Percentiles rank a stretch among this genome's conserved stretches.
Evolutionary conservation across 2,329 filamentous ascomycete species (phyloP).

Genomic region (Beauveria varroae): DNA sequence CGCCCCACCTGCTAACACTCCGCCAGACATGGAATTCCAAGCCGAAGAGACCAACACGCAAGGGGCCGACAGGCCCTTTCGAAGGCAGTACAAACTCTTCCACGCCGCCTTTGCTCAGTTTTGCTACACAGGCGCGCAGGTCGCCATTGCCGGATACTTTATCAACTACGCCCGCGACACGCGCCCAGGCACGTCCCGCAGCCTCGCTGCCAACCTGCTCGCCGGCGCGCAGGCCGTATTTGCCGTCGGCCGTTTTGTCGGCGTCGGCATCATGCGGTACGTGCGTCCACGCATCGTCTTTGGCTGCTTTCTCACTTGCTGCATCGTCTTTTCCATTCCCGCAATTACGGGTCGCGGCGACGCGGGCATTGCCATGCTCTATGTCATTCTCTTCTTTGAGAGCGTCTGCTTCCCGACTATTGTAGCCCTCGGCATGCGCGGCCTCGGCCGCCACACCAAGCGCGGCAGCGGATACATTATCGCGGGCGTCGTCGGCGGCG

Average conservation of each 20-base stretch:
- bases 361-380: constrained; percentile 53
- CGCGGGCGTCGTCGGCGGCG: constrained; percentile 64
- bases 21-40: constrained; percentile 56
- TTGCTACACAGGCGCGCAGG: constrained; percentile 68
- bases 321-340: constrained; percentile 54
- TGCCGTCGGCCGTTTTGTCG: constrained; percentile 63
- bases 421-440: constrained; percentile 68
- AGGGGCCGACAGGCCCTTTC: constrained; percentile 53
- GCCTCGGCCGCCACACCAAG: constrained; percentile 69
- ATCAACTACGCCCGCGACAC: constrained; percentile 66
- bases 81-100: constrained; percentile 68
- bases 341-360: constrained; percentile 40
- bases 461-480: constrained; percentile 64
- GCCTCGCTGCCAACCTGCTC: constrained; percentile 57
- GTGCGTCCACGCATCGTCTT: constrained; percentile 61
- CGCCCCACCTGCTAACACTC: neutral
- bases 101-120: constrained; percentile 71
- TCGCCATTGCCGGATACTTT: constrained; percentile 59
- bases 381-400: constrained; percentile 69
- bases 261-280: constrained; percentile 59
- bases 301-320: constrained; percentile 53
- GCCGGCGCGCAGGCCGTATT: constrained; percentile 69
- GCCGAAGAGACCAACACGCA: constrained; percentile 45
- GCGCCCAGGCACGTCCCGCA: constrained; percentile 39
- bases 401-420: constrained; percentile 77